Conservation (phyloP, 257 asterid species). For the Euphrasia confusa region DNA sequence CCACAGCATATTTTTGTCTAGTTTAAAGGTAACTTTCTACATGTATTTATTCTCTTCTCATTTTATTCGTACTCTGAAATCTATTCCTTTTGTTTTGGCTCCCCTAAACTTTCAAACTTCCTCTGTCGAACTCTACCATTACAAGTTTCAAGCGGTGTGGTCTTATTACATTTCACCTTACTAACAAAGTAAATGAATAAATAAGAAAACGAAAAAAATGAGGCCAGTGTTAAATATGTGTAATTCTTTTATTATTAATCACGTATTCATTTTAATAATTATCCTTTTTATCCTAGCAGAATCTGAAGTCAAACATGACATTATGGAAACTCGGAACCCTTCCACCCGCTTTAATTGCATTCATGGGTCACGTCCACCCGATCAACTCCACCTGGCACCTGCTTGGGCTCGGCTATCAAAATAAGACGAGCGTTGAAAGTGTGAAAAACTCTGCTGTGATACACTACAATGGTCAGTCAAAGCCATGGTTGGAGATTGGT, state of each 20-base stretch:
- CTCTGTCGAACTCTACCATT: constrained; percentile 6
- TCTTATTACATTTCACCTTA: constrained; percentile 12
- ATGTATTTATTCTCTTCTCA: not conserved
- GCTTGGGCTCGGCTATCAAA: constrained; percentile 96
- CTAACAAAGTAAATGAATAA: not conserved
- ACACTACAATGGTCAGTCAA: constrained; percentile 90
- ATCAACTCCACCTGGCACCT: constrained; percentile 92
- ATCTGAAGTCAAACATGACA: constrained; percentile 82
- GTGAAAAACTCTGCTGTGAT: constrained; percentile 76
- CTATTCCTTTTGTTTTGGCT: not conserved
- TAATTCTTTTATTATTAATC: not conserved
- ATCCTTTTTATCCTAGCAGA: constrained; percentile 35
- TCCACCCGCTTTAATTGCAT: constrained; percentile 92
- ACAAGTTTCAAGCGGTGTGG: not conserved
- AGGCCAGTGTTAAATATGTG: too few species aligned
- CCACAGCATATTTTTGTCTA: not conserved
- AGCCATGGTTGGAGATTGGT: constrained; percentile 96
- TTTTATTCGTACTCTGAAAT: constrained; percentile 4
- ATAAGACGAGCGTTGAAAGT: constrained; percentile 49
- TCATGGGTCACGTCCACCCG: constrained; percentile 75
- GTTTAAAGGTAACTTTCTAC: not conserved
- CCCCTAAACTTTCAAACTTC: not conserved
- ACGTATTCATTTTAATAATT: not conserved
- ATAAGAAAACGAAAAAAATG: too few species aligned
- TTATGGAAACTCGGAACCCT: constrained; percentile 95